Base-by-base conservation (phyloP, 1,139 yeast species). In the Arxiozyma heterogenica region DNA sequence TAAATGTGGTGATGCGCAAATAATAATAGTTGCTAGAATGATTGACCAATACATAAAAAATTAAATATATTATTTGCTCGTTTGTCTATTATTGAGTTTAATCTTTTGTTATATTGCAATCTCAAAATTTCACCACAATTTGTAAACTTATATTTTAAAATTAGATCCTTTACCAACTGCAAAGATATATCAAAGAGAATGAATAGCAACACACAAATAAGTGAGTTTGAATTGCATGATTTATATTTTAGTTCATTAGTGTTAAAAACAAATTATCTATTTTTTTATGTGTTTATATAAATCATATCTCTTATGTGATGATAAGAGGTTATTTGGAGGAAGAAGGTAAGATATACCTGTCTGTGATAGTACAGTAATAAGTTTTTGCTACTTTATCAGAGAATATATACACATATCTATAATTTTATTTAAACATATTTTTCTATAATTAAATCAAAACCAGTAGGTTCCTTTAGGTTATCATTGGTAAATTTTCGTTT, bases 361-460 rank as follows among this genome's bases (percentile, higher is more conserved):
- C 3, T 34, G 39, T 15, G 3, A 34, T 34, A 34, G n/a, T 12
- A 12, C n/a, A 2, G 4, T 15, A 34, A 34, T 34, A 3, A 34
- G 15, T 12, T 34, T 34, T 12, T 12, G 1, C 15, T 34, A 6
- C 6, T 34, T 34, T 12, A 34, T n/a, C n/a, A 34, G n/a, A 12
- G 46, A 44, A 45, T 45, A 30, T 20, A 45, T 44, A 44, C 27
- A n/a, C 5, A 27, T 43, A 17, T 43, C 45, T 43, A 23, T 43
- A 43, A 43, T 15, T 22, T 15, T 45, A 45, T 45, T 20, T 30
- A 45, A 18, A 21, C 20, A 45, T 45, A 45, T 45, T 30, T 45
- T 30, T 45, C n/a, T 45, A 45, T 45, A 45, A 45, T 45, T 17
- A n/a, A 12, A 45, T 45, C 41, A 45, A 45, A 45, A 11, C 25